phyloP scores from a whole-genome alignment of 2,329 filamentous ascomycete genomes.

The Exophiala viscosa region DNA sequence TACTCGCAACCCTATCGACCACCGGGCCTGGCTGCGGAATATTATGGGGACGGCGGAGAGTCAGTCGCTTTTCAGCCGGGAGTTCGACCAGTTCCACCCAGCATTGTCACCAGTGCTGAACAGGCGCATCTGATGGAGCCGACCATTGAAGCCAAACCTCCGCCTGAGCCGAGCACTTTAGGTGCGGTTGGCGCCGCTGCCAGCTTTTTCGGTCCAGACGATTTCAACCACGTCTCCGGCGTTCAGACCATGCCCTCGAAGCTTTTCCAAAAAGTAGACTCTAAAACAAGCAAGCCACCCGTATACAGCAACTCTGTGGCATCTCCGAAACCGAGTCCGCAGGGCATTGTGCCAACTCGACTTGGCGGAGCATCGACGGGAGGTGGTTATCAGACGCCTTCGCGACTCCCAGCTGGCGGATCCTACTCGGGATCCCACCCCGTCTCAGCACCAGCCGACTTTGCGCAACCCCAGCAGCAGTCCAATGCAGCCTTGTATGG shows the following conservation, averaged over 20 bases:
- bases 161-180: constrained; percentile 55
- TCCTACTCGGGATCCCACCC: constrained; percentile 29
- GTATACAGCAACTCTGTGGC: constrained; percentile 28
- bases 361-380: background rate
- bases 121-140: constrained; percentile 57
- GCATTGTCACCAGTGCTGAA: constrained; percentile 50
- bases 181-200: constrained; percentile 53
- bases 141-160: constrained; percentile 49
- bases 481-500: constrained; percentile 34
- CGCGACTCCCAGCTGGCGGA: constrained; percentile 12
- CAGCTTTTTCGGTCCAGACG: constrained; percentile 48
- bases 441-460: constrained; percentile 11
- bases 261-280: constrained; percentile 28
- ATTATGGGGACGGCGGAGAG: constrained; percentile 60
- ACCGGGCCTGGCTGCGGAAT: constrained; percentile 56
- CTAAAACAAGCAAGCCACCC: constrained; percentile 2
- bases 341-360: too few species aligned
- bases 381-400: constrained; percentile 13
- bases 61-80: constrained; percentile 59
- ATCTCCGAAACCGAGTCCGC: constrained; percentile 30
- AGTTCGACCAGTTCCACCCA: constrained; percentile 51
- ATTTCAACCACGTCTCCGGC: constrained; percentile 22
- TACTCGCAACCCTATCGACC: constrained; percentile 47
- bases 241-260: constrained; percentile 33
- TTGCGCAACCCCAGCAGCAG: constrained; percentile 12